Percentiles rank a stretch among this genome's conserved stretches.
Evolutionary conservation across 2,329 filamentous ascomycete species (phyloP).

Genomic region (Ampelomyces quisqualis): DNA sequence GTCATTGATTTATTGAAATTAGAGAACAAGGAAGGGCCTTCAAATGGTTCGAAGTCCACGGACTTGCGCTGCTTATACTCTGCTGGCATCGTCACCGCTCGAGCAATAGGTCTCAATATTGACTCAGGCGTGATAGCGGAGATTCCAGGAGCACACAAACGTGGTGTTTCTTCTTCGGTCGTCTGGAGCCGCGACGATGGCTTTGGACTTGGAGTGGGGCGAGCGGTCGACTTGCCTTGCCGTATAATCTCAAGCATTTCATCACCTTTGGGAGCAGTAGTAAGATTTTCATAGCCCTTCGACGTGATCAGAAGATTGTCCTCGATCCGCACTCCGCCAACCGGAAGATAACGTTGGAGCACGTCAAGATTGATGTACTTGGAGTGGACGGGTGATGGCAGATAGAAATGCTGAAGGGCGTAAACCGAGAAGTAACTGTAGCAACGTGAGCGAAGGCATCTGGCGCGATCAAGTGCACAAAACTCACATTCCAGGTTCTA

Average conservation of each 20-base stretch:
- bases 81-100: conserved; percentile 27
- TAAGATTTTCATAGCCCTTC: conserved; percentile 70
- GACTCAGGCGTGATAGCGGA: conserved; percentile 13
- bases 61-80: conserved; percentile 6
- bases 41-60: conserved; percentile 21
- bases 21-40: conserved; percentile 22
- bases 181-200: not conserved
- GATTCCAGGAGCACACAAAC: conserved; percentile 33
- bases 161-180: conserved; percentile 8
- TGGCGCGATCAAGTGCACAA: not conserved
- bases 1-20: conserved; percentile 29
- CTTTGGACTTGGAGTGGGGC: not conserved
- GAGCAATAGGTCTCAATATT: conserved; percentile 15
- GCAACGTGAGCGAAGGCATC: conserved; percentile 2
- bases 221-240: conserved; percentile 11
- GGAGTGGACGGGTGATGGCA: conserved; percentile 69
- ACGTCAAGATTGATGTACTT: conserved; percentile 75
- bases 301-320: conserved; percentile 73
- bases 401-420: conserved; percentile 74
- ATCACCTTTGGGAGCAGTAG: conserved; percentile 68
- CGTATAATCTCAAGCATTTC: conserved; percentile 61
- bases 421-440: conserved; percentile 88
- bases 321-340: conserved; percentile 72
- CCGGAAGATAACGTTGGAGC: conserved; percentile 77
- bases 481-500: conserved; percentile 54